phyloP scores from a whole-genome alignment of 345 rosid species.

The Camelina laxa region DNA sequence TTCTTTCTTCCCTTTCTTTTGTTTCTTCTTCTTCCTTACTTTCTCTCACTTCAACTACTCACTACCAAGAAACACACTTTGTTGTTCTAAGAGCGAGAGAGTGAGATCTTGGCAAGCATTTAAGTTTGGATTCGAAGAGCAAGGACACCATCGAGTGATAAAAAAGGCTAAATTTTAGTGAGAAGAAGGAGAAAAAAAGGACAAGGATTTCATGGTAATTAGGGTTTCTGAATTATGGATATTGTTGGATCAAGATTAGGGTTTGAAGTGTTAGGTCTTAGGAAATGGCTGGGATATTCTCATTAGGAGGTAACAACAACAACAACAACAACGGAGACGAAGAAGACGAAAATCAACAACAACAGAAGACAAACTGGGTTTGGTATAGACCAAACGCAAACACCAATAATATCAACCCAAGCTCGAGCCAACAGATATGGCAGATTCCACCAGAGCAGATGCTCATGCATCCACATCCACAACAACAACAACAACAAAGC shows the following conservation, averaged over 20 bases:
- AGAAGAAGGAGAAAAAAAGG: slow-evolving; percentile 7
- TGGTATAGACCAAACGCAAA: slow-evolving; percentile 55
- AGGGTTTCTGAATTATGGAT: slow-evolving; percentile 45
- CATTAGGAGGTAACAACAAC: slow-evolving; percentile 56
- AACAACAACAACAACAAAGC: slow-evolving; percentile 47
- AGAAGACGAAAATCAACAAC: slow-evolving; percentile 40
- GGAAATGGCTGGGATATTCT: slow-evolving; percentile 69
- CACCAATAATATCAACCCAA: slow-evolving; percentile 34
- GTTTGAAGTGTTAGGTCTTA: slow-evolving; percentile 43
- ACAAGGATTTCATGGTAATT: slow-evolving; percentile 42
- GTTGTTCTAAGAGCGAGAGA: slow-evolving; percentile 25
- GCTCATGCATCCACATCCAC: slow-evolving; percentile 42
- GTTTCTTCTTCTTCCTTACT: slow-evolving; percentile 26
- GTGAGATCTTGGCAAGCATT: slow-evolving; percentile 24
- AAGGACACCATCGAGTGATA: slow-evolving; percentile 9
- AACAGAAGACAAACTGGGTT: slow-evolving; percentile 52
- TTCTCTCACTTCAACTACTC: slow-evolving; percentile 42
- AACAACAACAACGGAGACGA: slow-evolving; percentile 43
- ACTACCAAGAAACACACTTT: slow-evolving; percentile 24
- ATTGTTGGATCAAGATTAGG: slow-evolving; percentile 50
- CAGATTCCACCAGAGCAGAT: slow-evolving; percentile 56
- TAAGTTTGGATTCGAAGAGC: background rate
- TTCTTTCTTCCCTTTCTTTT: slow-evolving; percentile 27
- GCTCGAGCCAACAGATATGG: slow-evolving; percentile 49
- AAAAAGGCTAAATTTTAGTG: slow-evolving; percentile 13